Percentiles rank a stretch among this genome's conserved stretches.
phyloP scores from a whole-genome alignment of 2,329 filamentous ascomycete species.

The Aspergillus spinulosporus region DNA sequence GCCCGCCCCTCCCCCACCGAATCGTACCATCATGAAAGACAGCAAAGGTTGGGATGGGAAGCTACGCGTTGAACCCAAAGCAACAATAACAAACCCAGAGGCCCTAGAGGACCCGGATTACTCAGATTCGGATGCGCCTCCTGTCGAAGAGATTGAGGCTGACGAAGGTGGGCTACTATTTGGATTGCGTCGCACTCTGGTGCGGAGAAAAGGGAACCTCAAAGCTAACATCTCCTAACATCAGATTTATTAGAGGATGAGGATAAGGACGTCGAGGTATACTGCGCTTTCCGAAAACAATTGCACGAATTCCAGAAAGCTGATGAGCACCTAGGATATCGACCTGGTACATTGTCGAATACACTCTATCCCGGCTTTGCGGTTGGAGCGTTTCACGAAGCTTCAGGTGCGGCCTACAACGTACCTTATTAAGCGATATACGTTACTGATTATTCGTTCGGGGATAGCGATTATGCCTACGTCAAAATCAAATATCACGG shows the following conservation, averaged over 20 bases:
- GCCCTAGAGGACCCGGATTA: slow-evolving; percentile 82
- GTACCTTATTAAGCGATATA: not conserved
- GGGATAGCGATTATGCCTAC: slow-evolving; percentile 73
- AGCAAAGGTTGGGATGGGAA: slow-evolving; percentile 51
- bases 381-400: slow-evolving; percentile 78
- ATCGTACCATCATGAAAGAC: slow-evolving; percentile 38
- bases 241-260: slow-evolving; percentile 62
- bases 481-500: slow-evolving; percentile 82
- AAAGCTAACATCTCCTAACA: slow-evolving; percentile 1
- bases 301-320: slow-evolving; percentile 1
- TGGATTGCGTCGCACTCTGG: not conserved
- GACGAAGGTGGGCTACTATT: slow-evolving; percentile 66
- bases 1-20: slow-evolving; percentile 1
- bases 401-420: slow-evolving; percentile 53
- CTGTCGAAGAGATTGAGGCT: slow-evolving; percentile 72
- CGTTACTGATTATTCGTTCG: not conserved
- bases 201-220: not conserved
- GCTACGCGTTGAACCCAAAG: slow-evolving; percentile 63
- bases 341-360: slow-evolving; percentile 87
- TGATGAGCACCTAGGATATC: slow-evolving; percentile 63
- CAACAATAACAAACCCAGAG: slow-evolving; percentile 73
- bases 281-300: slow-evolving; percentile 4
- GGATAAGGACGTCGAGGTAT: slow-evolving; percentile 54
- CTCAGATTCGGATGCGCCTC: slow-evolving; percentile 68
- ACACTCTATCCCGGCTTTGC: slow-evolving; percentile 71